Conservation (phyloP, 192 early-diverging fungal species). For the Chytriomyces sp. region DNA sequence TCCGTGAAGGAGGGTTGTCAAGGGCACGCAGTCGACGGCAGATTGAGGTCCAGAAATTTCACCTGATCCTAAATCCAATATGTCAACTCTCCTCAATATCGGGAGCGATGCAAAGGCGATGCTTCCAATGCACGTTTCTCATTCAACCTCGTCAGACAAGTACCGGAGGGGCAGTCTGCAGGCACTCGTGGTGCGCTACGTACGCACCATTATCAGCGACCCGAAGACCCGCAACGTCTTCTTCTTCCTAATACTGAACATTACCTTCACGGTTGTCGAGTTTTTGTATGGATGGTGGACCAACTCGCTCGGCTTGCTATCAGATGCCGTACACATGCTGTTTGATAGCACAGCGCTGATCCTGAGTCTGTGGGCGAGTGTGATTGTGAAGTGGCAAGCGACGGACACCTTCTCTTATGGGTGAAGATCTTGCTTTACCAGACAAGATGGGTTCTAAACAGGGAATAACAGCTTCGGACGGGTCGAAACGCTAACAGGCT, state of each 20-base stretch:
- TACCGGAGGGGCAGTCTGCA: not conserved
- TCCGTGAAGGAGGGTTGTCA: no score
- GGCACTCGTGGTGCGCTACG: slow-evolving; percentile 38
- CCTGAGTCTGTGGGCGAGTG: slow-evolving; percentile 82
- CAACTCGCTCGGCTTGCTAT: slow-evolving; percentile 80
- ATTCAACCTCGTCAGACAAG: slow-evolving; percentile 17
- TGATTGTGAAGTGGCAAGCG: slow-evolving; percentile 90
- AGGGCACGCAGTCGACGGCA: no score
- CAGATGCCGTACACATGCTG: slow-evolving; percentile 98
- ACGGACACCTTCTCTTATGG: slow-evolving; percentile 78
- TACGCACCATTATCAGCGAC: slow-evolving; percentile 62
- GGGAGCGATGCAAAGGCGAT: not conserved
- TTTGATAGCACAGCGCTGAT: slow-evolving; percentile 94
- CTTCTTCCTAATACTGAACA: slow-evolving; percentile 89
- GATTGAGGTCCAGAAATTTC: no score
- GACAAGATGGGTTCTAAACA: not conserved
- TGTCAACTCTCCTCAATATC: slow-evolving; percentile 11
- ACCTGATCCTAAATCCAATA: not conserved
- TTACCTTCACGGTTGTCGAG: slow-evolving; percentile 92
- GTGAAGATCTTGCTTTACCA: slow-evolving; percentile 34
- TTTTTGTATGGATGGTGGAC: slow-evolving; percentile 56
- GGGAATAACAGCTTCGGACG: slow-evolving; percentile 68
- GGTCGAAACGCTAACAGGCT: slow-evolving; percentile 91
- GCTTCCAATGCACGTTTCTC: not conserved
- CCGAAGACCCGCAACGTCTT: slow-evolving; percentile 88